Evolutionary conservation across 2,329 filamentous ascomycete species (phyloP).

Genomic region (Furcasterigmium furcatum): DNA sequence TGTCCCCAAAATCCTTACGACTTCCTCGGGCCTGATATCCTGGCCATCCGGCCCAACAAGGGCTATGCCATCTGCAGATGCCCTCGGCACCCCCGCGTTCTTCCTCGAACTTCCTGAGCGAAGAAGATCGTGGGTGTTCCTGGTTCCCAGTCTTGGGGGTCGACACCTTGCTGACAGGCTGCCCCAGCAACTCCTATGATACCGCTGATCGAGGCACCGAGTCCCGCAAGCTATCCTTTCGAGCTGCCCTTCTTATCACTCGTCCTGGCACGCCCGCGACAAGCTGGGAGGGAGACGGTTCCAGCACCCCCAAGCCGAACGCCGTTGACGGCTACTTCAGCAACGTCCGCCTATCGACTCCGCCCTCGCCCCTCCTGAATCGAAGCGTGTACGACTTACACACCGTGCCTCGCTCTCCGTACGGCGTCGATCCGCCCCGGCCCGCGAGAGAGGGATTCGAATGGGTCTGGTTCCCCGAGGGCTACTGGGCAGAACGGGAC

Average conservation of each 20-base stretch:
- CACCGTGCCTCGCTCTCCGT: not conserved
- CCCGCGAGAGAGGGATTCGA: conserved; percentile 51
- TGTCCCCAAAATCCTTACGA: too few species aligned
- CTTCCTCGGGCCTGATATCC: too few species aligned
- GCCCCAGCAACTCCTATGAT: not conserved
- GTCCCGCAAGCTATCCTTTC: conserved; percentile 7
- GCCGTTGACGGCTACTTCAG: conserved; percentile 7
- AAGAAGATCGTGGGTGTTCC: too few species aligned
- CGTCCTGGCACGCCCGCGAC: conserved; percentile 2
- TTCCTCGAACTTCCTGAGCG: too few species aligned
- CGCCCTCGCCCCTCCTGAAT: not conserved
- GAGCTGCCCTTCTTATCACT: conserved; percentile 9
- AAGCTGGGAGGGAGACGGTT: conserved; percentile 10
- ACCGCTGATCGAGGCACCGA: too few species aligned
- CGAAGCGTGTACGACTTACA: not conserved
- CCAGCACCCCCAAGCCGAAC: conserved; percentile 8
- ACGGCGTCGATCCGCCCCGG: conserved; percentile 48
- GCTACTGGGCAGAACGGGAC: conserved; percentile 61
- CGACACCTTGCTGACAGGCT: not conserved
- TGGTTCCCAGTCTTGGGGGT: too few species aligned
- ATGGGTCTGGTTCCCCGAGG: conserved; percentile 62
- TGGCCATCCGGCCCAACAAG: too few species aligned
- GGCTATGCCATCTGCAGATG: not conserved
- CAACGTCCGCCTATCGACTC: not conserved
- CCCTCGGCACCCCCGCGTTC: too few species aligned